A percentile compares a stretch with the other conserved stretches of the same genome.
Conservation (phyloP, 441 rosid genomes). For the Omphalea diandra region DNA sequence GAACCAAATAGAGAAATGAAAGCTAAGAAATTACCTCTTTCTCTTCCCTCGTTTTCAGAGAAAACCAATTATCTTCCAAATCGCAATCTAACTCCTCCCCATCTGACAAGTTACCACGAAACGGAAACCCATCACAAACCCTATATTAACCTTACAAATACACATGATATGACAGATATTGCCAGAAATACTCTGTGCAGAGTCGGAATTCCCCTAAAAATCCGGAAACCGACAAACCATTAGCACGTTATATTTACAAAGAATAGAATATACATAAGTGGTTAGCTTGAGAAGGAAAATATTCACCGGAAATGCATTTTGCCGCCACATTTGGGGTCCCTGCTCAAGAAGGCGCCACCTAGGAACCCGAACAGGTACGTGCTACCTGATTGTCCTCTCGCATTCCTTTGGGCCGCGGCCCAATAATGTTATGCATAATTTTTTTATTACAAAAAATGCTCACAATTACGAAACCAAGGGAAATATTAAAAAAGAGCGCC, state of each 20-base stretch:
- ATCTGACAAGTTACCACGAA: constrained; percentile 32
- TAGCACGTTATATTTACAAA: neutral
- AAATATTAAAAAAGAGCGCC: constrained; percentile 14
- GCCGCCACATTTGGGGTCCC: constrained; percentile 62
- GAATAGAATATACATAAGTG: neutral
- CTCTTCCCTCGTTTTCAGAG: constrained; percentile 30
- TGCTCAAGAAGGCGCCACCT: neutral
- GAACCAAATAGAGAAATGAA: neutral
- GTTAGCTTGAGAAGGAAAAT: neutral
- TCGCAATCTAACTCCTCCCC: constrained; percentile 49
- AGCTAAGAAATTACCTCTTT: constrained; percentile 29
- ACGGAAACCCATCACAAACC: neutral
- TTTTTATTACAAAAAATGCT: neutral
- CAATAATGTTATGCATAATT: neutral
- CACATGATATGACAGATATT: constrained; percentile 11
- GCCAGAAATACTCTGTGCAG: constrained; percentile 87
- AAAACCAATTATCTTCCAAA: constrained; percentile 37
- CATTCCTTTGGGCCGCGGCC: neutral
- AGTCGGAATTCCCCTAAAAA: constrained; percentile 48
- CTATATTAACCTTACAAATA: constrained; percentile 1
- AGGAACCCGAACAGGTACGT: neutral
- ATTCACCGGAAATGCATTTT: constrained; percentile 39
- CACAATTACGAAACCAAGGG: neutral
- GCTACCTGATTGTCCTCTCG: neutral
- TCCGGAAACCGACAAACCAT: neutral